Percentiles rank a stretch among this genome's conserved stretches.
These are phyloP conservation scores for Russula dissimulans DNA, from an alignment of 768 basidiomycete genomes.

Conservation along the genomic window DNA sequence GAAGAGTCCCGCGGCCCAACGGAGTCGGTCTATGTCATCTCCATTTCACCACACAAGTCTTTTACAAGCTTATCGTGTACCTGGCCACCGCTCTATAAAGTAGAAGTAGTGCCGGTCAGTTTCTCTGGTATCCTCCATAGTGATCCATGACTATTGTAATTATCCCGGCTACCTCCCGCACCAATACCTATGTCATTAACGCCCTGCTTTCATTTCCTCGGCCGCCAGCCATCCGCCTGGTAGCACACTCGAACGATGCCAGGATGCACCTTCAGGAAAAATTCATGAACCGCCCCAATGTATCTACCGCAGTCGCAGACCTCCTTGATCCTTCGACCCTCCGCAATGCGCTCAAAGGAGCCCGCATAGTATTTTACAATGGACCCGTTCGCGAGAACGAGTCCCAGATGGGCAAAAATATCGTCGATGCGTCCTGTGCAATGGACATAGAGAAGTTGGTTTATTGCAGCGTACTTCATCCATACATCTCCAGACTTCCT, in stretches of 20 bases:
- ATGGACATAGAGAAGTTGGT: slow-evolving; percentile 18
- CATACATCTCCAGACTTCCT: slow-evolving; percentile 14
- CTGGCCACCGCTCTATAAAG: slow-evolving; percentile 11
- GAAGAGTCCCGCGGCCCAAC: neutral
- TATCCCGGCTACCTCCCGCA: slow-evolving; percentile 16
- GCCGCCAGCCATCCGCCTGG: slow-evolving; percentile 12
- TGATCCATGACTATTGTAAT: slow-evolving; percentile 17
- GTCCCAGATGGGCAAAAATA: slow-evolving; percentile 15
- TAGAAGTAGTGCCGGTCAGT: neutral
- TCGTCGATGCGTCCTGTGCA: slow-evolving; percentile 17
- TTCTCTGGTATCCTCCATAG: neutral
- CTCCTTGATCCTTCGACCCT: slow-evolving; percentile 11
- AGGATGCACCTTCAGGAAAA: slow-evolving; percentile 1
- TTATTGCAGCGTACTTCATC: slow-evolving; percentile 17
- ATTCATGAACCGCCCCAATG: slow-evolving; percentile 1
- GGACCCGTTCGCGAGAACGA: slow-evolving; percentile 12
- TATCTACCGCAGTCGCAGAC: slow-evolving; percentile 13
- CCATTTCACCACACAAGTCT: neutral
- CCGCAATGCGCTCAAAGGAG: slow-evolving; percentile 4
- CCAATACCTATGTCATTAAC: slow-evolving; percentile 12
- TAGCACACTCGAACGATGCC: slow-evolving; percentile 5
- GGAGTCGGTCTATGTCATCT: neutral
- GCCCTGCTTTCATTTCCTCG: slow-evolving; percentile 16
- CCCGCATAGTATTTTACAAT: slow-evolving; percentile 13
- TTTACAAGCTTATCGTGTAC: neutral